A percentile compares a stretch with the other conserved stretches of the same genome.
Evolutionary conservation across 2,329 filamentous ascomycete genomes (phyloP).

Genomic region (Colletotrichum sp.): DNA sequence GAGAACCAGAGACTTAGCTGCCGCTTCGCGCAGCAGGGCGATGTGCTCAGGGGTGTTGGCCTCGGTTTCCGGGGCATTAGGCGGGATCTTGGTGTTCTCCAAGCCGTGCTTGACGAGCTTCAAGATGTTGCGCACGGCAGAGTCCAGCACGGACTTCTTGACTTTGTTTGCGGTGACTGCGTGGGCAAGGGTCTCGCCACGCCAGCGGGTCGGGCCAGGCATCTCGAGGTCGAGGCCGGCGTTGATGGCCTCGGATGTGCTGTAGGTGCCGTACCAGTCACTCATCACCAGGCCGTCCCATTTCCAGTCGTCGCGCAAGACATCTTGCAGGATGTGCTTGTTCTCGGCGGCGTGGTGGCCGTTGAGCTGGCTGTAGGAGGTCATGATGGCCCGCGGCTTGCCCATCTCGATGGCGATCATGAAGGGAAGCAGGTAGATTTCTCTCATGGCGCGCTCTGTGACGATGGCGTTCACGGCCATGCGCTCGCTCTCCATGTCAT

Average conservation of each 20-base stretch:
- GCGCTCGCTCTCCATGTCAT: constrained; percentile 64
- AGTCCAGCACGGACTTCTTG: constrained; percentile 58
- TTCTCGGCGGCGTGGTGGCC: constrained; percentile 38
- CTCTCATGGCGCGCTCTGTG: constrained; percentile 60
- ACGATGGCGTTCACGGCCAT: constrained; percentile 60
- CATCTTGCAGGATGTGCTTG: constrained; percentile 49
- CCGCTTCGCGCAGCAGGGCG: constrained; percentile 40
- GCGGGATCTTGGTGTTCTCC: constrained; percentile 44
- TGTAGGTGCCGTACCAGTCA: constrained; percentile 65
- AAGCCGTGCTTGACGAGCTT: constrained; percentile 47
- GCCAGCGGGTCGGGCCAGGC: constrained; percentile 39
- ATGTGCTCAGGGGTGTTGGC: constrained; percentile 67
- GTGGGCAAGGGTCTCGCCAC: constrained; percentile 50
- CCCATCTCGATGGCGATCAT: constrained; percentile 59
- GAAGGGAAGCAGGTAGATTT: constrained; percentile 64
- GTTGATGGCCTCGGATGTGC: constrained; percentile 36
- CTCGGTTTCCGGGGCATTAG: constrained; percentile 57
- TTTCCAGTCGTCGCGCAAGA: constrained; percentile 62
- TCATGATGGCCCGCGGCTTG: constrained; percentile 61
- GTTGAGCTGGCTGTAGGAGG: constrained; percentile 51
- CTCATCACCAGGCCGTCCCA: constrained; percentile 64
- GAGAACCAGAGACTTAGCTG: constrained; percentile 63
- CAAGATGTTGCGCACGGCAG: constrained; percentile 33
- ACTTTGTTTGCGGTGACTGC: constrained; percentile 62
- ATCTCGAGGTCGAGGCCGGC: constrained; percentile 42